These are phyloP conservation scores for Fusarium sarcochroum DNA, from an alignment of 2,329 filamentous ascomycete genomes.

Conservation along the genomic window DNA sequence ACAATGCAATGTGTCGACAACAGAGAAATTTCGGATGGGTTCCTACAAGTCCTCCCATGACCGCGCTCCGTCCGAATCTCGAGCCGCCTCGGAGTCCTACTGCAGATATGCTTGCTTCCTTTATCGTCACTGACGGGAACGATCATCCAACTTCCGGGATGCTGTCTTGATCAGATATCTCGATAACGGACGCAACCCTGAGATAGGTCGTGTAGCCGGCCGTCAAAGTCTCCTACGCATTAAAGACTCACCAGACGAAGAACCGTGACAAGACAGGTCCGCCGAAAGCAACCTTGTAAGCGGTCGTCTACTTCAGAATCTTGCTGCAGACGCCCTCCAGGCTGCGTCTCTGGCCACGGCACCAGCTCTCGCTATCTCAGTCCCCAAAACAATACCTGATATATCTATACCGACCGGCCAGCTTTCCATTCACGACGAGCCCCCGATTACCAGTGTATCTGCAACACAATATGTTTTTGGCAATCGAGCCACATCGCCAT, in stretches of 20 bases:
- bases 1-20: slow-evolving; percentile 53
- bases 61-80: slow-evolving; percentile 52
- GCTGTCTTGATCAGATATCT: slow-evolving; percentile 76
- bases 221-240: slow-evolving; percentile 65
- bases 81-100: slow-evolving; percentile 52
- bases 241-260: slow-evolving; percentile 49
- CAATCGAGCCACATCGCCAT: slow-evolving; percentile 41
- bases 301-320: slow-evolving; percentile 48
- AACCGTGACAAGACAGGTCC: slow-evolving; percentile 31
- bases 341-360: slow-evolving; percentile 39
- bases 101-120: slow-evolving; percentile 54
- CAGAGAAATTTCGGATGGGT: slow-evolving; percentile 61
- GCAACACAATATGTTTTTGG: slow-evolving; percentile 21
- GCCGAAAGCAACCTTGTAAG: slow-evolving; percentile 37
- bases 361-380: slow-evolving; percentile 17
- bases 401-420: slow-evolving; percentile 51
- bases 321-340: slow-evolving; percentile 53
- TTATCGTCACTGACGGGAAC: slow-evolving; percentile 58
- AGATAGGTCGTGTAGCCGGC: slow-evolving; percentile 73
- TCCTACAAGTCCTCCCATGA: slow-evolving; percentile 59
- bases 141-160: slow-evolving; percentile 70
- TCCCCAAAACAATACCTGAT: slow-evolving; percentile 45
- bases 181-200: slow-evolving; percentile 72
- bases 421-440: slow-evolving; percentile 55
- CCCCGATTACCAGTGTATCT: slow-evolving; percentile 16